Conservation (phyloP, 495 filamentous ascomycete species). For the Antarctomyces pellizariae region DNA sequence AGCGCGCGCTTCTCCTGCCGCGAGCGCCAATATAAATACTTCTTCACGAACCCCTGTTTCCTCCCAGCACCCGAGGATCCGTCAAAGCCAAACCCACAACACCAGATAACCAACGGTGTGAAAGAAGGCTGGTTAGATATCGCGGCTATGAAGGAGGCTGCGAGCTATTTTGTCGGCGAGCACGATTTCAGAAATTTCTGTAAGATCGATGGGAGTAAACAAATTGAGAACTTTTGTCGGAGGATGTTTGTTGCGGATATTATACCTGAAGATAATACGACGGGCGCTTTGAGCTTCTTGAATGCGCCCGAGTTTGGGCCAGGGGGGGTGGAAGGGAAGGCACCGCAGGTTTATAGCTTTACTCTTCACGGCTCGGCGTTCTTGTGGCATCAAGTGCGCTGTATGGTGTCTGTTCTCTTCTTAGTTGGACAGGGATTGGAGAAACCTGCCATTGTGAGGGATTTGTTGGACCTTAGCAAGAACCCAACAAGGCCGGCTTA, state of each 20-base stretch:
- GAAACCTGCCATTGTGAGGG: slow-evolving; percentile 38
- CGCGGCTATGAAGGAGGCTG: slow-evolving; percentile 61
- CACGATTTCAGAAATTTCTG: slow-evolving; percentile 98
- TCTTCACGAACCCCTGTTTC: slow-evolving; percentile 88
- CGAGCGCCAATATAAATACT: slow-evolving; percentile 78
- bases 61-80: slow-evolving; percentile 24
- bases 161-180: slow-evolving; percentile 49
- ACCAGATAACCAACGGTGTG: slow-evolving; percentile 2
- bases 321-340: slow-evolving; percentile 1
- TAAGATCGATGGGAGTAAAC: slow-evolving; percentile 68
- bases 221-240: slow-evolving; percentile 59
- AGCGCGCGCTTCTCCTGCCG: slow-evolving; percentile 84
- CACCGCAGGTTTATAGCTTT: slow-evolving; percentile 61
- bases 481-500: slow-evolving; percentile 59
- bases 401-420: slow-evolving; percentile 75
- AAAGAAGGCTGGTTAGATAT: slow-evolving; percentile 45
- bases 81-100: neutral
- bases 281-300: slow-evolving; percentile 21
- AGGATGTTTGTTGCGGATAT: slow-evolving; percentile 57
- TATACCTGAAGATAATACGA: slow-evolving; percentile 31
- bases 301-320: slow-evolving; percentile 11
- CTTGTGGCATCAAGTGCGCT: slow-evolving; percentile 91
- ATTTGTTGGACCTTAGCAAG: slow-evolving; percentile 45
- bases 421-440: slow-evolving; percentile 81
- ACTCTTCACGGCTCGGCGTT: slow-evolving; percentile 79